Base-by-base conservation (phyloP, 129 eudicot genomes). In the Solidago caesia region DNA sequence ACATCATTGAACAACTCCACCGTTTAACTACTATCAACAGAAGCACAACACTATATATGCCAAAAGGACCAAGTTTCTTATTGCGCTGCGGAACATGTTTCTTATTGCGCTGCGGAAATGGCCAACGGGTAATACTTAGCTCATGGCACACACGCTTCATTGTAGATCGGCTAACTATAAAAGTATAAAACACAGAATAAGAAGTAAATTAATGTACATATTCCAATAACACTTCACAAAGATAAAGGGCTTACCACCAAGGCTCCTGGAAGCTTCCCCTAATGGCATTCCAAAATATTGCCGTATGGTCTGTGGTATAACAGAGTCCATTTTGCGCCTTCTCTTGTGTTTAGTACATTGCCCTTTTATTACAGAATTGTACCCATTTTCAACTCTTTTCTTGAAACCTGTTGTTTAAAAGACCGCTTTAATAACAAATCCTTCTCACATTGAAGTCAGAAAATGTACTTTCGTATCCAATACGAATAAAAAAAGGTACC, bases 121-220 rank as follows among this genome's bases (percentile, higher is more conserved):
- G 69, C 72, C 74, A 69, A 51, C 62, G 51, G 29, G 62, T 27
- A 49, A 75, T 75, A 51, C 13, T 46, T 15, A 48, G 52, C 64
- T 64, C 21, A n/a, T 64, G 46, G 53, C 72, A 75, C 57, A 75
- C 16, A 26, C 72, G 72, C 52, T 75, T 75, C 1, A 64, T 72
- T 16, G 79, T 64, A 51, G 79, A 75, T 16, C 79, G 53, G 72
- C 72, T 75, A 75, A 64, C 79, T 75, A 45, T 48, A 51, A 73
- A 51, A 12, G 72, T 75, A 45, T 48, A 51, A 73, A 51, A 12
- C 6, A 10, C 21, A 33, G 15, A 69, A 27, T 7, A 25, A 10
- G 43, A 25, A 9, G 45, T 26, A 45, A 49, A 68, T 47, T 5
- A 64, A 41, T 8, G 12, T 25, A 25, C 4, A 21, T 68, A 6